Evolutionary conservation across 78 protist species (phyloP).

Genomic region (Polysphondylium violaceum): DNA sequence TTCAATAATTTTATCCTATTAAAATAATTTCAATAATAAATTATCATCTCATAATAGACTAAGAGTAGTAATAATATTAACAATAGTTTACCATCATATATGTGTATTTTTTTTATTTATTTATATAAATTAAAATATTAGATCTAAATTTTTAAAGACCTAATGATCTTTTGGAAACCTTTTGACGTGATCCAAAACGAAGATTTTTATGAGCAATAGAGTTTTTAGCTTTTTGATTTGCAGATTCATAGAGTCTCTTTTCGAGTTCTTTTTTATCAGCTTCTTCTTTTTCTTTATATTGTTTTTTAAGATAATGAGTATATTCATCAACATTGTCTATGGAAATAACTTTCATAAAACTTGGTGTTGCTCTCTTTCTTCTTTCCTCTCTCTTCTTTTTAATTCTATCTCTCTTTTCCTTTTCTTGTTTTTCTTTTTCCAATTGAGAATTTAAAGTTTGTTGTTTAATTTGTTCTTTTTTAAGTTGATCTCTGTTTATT

Average conservation of each 20-base stretch:
- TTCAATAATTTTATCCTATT: too few species aligned
- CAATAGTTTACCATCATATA: too few species aligned
- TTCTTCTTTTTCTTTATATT: background rate
- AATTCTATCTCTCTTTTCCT: conserved; percentile 16
- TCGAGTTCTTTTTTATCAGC: background rate
- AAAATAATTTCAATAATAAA: too few species aligned
- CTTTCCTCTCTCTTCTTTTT: conserved; percentile 4
- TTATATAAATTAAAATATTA: too few species aligned
- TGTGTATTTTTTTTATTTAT: too few species aligned
- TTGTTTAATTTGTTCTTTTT: background rate
- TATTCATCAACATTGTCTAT: conserved; percentile 19
- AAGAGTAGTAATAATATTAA: too few species aligned
- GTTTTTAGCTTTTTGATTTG: conserved; percentile 14
- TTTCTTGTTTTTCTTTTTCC: conserved; percentile 11
- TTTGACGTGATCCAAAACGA: conserved; percentile 7
- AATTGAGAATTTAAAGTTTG: background rate
- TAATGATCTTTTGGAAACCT: conserved; percentile 6
- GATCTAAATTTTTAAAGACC: conserved; percentile 6
- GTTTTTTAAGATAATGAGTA: conserved; percentile 8
- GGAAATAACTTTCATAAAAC: conserved; percentile 2
- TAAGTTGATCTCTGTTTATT: conserved; percentile 1
- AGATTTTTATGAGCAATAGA: background rate
- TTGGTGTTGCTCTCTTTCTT: conserved; percentile 13
- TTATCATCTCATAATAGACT: too few species aligned
- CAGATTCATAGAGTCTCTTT: background rate